Conservation (phyloP, 169 alveolate genomes). For the Babesia caballi region DNA sequence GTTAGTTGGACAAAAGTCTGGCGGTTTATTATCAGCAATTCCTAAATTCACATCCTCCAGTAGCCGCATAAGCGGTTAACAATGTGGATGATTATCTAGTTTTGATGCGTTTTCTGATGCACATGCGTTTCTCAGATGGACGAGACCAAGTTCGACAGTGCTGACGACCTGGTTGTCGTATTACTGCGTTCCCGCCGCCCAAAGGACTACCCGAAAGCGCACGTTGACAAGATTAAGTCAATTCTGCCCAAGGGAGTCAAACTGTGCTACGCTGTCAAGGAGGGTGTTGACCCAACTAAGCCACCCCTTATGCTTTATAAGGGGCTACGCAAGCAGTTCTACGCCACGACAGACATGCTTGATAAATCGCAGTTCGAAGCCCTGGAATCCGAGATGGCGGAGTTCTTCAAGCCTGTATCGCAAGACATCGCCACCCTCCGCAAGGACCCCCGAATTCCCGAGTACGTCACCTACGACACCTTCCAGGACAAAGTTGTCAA, state of each 20-base stretch:
- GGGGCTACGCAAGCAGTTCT: slow-evolving; percentile 64
- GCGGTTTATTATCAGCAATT: background rate
- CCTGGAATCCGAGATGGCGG: slow-evolving; percentile 16
- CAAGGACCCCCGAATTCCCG: slow-evolving; percentile 27
- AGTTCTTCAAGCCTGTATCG: slow-evolving; percentile 53
- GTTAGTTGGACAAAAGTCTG: background rate
- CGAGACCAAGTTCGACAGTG: slow-evolving; percentile 43
- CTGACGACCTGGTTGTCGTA: slow-evolving; percentile 56
- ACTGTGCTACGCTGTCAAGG: slow-evolving; percentile 53
- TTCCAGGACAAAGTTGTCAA: slow-evolving; percentile 43
- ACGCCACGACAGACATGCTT: slow-evolving; percentile 4
- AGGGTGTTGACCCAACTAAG: background rate
- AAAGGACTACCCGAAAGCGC: background rate
- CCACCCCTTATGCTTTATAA: slow-evolving; percentile 49
- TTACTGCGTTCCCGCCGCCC: background rate
- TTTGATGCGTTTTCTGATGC: too few species aligned
- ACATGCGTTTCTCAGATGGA: slow-evolving; percentile 50
- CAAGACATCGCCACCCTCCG: slow-evolving; percentile 21
- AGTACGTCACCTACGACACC: slow-evolving; percentile 41
- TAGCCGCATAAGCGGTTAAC: too few species aligned
- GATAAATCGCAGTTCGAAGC: slow-evolving; percentile 26
- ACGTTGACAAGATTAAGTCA: slow-evolving; percentile 23
- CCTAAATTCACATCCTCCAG: too few species aligned
- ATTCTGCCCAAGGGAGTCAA: slow-evolving; percentile 38
- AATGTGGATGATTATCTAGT: too few species aligned